A percentile compares a stretch with the other conserved stretches of the same genome.
These are phyloP conservation scores for Bruguiera hainesii DNA, from an alignment of 441 rosid genomes.

Conservation along the genomic window DNA sequence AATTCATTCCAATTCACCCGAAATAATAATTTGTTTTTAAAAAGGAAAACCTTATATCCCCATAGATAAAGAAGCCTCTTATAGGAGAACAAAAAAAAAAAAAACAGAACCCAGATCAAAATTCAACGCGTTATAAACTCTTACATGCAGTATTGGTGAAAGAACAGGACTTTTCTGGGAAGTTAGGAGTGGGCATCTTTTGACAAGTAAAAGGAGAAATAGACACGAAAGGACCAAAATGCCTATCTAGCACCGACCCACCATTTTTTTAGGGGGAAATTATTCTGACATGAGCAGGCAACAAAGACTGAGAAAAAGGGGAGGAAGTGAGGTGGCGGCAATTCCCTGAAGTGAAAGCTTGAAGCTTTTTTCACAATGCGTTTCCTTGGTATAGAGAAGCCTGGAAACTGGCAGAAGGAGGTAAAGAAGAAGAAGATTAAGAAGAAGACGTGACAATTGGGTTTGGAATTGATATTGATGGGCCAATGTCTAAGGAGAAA, in stretches of 20 bases:
- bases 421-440: slow-evolving; percentile 14
- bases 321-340: slow-evolving; percentile 20
- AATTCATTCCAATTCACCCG: neutral
- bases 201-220: slow-evolving; percentile 37
- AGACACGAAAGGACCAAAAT: slow-evolving; percentile 19
- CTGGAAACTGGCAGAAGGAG: neutral
- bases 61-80: neutral
- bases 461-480: slow-evolving; percentile 22
- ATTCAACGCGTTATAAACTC: neutral
- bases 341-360: slow-evolving; percentile 27
- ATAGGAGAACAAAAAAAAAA: neutral
- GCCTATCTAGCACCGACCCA: slow-evolving; percentile 48
- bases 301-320: slow-evolving; percentile 27
- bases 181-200: slow-evolving; percentile 27
- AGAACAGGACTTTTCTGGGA: slow-evolving; percentile 8
- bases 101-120: slow-evolving; percentile 8
- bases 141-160: slow-evolving; percentile 4
- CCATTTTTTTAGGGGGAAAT: slow-evolving; percentile 28
- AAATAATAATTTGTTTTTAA: neutral
- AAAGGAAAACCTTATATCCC: too few species aligned
- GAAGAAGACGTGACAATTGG: slow-evolving; percentile 46
- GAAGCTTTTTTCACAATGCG: slow-evolving; percentile 27
- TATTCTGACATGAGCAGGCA: slow-evolving; percentile 33
- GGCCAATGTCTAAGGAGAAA: slow-evolving; percentile 28
- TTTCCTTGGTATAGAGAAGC: neutral